Conservation (phyloP, 371 early-diverging fungal species). For the Rhizopus delemar region DNA sequence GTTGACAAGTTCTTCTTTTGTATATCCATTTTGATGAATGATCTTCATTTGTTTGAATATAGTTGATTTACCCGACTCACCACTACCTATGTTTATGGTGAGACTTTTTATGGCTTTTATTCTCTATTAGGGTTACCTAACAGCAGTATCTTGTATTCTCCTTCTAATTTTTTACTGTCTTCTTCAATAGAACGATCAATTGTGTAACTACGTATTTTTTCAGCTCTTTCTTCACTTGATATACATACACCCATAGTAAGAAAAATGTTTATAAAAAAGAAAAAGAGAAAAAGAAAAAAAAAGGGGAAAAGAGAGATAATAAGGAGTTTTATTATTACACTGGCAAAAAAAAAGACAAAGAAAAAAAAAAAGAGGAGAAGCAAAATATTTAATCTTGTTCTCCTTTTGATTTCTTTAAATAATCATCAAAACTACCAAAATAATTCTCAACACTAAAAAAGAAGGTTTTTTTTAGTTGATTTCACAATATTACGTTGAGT, state of each 20-base stretch:
- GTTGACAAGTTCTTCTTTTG: slow-evolving; percentile 71
- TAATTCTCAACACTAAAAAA: slow-evolving; percentile 54
- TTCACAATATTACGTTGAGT: not conserved
- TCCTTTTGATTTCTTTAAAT: slow-evolving; percentile 32
- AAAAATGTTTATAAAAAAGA: slow-evolving; percentile 2
- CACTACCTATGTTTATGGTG: slow-evolving; percentile 59
- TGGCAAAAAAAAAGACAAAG: slow-evolving; percentile 10
- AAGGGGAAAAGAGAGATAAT: slow-evolving; percentile 12
- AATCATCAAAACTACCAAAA: slow-evolving; percentile 65
- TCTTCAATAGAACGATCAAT: slow-evolving; percentile 65
- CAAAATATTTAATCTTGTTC: slow-evolving; percentile 10
- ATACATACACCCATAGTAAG: slow-evolving; percentile 63
- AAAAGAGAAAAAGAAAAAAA: slow-evolving; percentile 14
- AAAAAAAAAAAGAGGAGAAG: not conserved
- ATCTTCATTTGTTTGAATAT: slow-evolving; percentile 94
- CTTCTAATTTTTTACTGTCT: slow-evolving; percentile 60
- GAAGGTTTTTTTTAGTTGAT: too few species aligned
- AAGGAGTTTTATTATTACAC: slow-evolving; percentile 13
- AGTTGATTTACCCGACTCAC: slow-evolving; percentile 92
- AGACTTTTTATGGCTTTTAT: not conserved
- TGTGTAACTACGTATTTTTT: slow-evolving; percentile 52
- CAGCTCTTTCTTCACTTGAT: slow-evolving; percentile 66
- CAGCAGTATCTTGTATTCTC: slow-evolving; percentile 74
- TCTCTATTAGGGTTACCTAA: slow-evolving; percentile 53
- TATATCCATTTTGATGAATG: slow-evolving; percentile 87